phyloP scores from a whole-genome alignment of 441 rosid genomes.

The Corymbia calophylla region DNA sequence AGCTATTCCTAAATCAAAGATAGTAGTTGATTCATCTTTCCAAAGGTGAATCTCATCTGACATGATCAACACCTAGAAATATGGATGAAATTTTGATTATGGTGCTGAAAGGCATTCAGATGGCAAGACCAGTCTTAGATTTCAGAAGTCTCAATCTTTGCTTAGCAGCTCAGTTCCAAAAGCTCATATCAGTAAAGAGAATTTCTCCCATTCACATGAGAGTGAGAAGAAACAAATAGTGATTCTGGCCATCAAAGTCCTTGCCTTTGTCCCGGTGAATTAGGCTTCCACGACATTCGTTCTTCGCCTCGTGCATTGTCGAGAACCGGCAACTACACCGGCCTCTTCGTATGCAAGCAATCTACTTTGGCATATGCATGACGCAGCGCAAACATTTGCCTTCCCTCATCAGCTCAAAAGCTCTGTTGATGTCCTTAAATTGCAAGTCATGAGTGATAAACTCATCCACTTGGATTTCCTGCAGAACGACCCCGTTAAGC shows the following conservation, averaged over 20 bases:
- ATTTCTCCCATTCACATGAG: not conserved
- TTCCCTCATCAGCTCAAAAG: slow-evolving; percentile 69
- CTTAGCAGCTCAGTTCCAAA: not conserved
- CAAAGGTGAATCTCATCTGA: not conserved
- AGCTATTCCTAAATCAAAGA: not conserved
- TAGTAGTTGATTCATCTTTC: not conserved
- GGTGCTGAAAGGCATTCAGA: not conserved
- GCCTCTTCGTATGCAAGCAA: not conserved
- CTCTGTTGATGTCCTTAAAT: slow-evolving; percentile 75
- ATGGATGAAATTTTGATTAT: not conserved
- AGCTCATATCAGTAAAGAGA: not conserved
- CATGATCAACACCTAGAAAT: not conserved
- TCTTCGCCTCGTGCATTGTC: not conserved
- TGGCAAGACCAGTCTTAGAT: not conserved
- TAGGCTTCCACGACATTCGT: not conserved
- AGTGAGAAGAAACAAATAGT: not conserved
- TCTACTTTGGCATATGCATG: slow-evolving; percentile 56
- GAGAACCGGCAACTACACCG: not conserved
- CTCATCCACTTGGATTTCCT: slow-evolving; percentile 81
- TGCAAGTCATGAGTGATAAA: slow-evolving; percentile 62
- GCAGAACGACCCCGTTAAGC: not conserved
- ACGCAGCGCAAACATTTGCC: slow-evolving; percentile 83
- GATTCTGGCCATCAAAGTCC: no score
- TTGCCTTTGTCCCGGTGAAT: not conserved
- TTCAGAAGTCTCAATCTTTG: not conserved